These are phyloP conservation scores for Zanthoxylum bungeanum DNA, from an alignment of 345 rosid genomes.

Conservation along the genomic window DNA sequence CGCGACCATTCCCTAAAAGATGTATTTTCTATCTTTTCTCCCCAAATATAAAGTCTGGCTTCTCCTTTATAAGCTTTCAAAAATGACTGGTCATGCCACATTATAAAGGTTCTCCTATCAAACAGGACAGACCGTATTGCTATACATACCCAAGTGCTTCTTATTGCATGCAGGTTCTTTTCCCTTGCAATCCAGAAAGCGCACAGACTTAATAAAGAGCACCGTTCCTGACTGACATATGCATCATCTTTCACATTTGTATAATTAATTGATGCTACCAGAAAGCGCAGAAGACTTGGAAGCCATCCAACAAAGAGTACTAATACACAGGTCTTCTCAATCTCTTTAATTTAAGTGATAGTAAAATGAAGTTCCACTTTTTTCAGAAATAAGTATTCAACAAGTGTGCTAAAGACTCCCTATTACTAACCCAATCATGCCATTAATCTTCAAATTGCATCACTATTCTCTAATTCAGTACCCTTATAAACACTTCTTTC, in stretches of 20 bases:
- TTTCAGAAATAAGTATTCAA: not conserved
- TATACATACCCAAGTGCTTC: not conserved
- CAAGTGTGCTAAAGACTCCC: not conserved
- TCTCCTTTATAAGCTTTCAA: not conserved
- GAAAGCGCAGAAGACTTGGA: not conserved
- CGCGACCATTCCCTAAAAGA: not conserved
- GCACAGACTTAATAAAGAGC: too few species aligned
- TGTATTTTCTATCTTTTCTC: not conserved
- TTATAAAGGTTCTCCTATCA: not conserved
- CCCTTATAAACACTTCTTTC: too few species aligned
- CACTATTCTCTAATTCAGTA: not conserved
- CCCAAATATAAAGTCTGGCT: not conserved
- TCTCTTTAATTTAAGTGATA: not conserved
- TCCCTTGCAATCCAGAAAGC: not conserved
- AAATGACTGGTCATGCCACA: not conserved
- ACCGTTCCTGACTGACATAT: too few species aligned
- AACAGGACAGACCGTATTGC: not conserved
- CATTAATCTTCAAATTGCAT: not conserved
- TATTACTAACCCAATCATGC: not conserved
- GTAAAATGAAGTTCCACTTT: not conserved
- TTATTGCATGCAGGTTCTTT: not conserved
- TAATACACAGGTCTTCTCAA: not conserved
- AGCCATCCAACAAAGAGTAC: not conserved
- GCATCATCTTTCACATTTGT: not conserved
- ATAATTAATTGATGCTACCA: not conserved